Conservation (phyloP, 2,329 filamentous ascomycete genomes). For the Microsporum audouinii region DNA sequence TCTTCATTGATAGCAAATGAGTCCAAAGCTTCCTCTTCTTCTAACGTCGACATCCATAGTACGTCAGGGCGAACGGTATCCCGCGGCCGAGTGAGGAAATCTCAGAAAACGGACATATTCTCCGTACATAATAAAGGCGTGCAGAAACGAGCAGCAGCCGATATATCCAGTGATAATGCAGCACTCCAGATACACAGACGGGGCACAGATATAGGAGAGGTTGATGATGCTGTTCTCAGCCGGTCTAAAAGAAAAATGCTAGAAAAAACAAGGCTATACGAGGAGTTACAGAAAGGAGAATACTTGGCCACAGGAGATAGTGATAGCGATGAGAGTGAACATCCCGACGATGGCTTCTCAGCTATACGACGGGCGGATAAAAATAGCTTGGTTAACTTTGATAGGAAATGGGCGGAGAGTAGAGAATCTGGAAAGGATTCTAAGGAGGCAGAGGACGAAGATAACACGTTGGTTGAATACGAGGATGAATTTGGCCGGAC, state of each 20-base stretch:
- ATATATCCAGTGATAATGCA: conserved; percentile 42
- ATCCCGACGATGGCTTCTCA: conserved; percentile 19
- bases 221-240: conserved; percentile 48
- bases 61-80: conserved; percentile 34
- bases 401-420: conserved; percentile 77
- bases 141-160: conserved; percentile 51
- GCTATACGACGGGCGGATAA: conserved; percentile 13
- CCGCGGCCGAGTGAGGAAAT: conserved; percentile 31
- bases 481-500: conserved; percentile 87
- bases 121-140: conserved; percentile 51
- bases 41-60: background rate
- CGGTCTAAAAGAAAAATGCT: conserved; percentile 73
- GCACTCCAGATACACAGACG: conserved; percentile 52
- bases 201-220: conserved; percentile 47
- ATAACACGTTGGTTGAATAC: conserved; percentile 64
- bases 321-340: conserved; percentile 24
- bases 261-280: conserved; percentile 79
- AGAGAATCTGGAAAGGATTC: conserved; percentile 25
- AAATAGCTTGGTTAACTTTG: conserved; percentile 73
- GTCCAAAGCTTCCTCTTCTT: conserved; percentile 8
- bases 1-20: conserved; percentile 61
- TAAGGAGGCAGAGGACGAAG: conserved; percentile 27
- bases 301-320: conserved; percentile 44
- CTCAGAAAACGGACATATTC: conserved; percentile 59
- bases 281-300: conserved; percentile 82